Base-by-base conservation (phyloP, 345 rosid species). In the Cardamine occulta region DNA sequence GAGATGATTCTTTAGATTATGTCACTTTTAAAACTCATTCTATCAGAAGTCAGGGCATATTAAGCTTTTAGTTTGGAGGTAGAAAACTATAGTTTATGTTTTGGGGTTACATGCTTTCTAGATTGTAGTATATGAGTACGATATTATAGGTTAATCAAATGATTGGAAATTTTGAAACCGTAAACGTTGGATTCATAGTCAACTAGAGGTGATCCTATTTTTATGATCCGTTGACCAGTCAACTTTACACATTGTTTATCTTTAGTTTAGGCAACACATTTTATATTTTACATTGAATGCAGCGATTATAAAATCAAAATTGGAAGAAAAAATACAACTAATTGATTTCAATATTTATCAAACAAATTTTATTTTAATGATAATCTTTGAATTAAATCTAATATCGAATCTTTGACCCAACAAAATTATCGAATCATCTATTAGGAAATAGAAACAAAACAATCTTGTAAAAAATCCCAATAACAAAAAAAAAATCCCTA, bases 151-250 rank as follows among this genome's bases (percentile, higher is more conserved):
- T 17, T 34, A 24, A 18, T 73, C 17, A 53, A 40, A 40, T 21
- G 44, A 63, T 14, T 28, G 54, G 70, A 63, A 39, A 39, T 7
- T 18, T 2, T 19, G 49, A 13, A 53, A 44, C 56, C 26, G 14
- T 29, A 63, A 73, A 54, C 45, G 55, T 63, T 64, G 70, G 70
- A 64, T 64, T 28, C 47, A 29, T 17, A 40, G 77, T 63, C 77
- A 73, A 44, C 57, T 55, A 63, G 61, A 26, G 23, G 69, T 52
- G 12, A 8, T 72, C 68, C 60, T 60, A 19, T 15, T 60, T 66
- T 24, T 49, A 10, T 37, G 19, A 61, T 21, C 18, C 28, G 2
- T 21, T 15, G 75, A 71, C 75, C 59, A 71, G 75, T 48, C 67
- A 71, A 34, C 48, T 23, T 47, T 59, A 7, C 35, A 19, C 21